Conservation (phyloP, 192 early-diverging fungal genomes). For the Coemansia sp. region DNA sequence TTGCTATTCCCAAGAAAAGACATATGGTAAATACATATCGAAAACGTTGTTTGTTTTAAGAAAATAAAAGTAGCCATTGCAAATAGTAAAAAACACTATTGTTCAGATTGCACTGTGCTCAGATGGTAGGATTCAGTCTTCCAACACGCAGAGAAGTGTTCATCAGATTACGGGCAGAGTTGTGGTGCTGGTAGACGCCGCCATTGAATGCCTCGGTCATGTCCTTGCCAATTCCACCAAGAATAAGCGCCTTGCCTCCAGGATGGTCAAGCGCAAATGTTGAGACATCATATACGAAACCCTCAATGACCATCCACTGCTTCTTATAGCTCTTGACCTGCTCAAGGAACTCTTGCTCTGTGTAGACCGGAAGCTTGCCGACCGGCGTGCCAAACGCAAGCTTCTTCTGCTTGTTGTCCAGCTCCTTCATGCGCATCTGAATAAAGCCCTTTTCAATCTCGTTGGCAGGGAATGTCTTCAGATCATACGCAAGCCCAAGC, state of each 20-base stretch:
- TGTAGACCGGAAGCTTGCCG: conserved; percentile 67
- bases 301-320: conserved; percentile 82
- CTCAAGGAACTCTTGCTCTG: conserved; percentile 63
- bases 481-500: conserved; percentile 64
- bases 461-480: conserved; percentile 72
- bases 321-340: conserved; percentile 67
- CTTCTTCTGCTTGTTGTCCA: conserved; percentile 58
- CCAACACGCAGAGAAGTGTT: conserved; percentile 54
- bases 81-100: background rate
- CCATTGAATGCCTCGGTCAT: conserved; percentile 86
- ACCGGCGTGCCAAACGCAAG: conserved; percentile 77
- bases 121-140: background rate
- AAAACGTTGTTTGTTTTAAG: no score
- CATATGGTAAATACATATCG: no score
- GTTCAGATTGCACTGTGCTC: background rate
- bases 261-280: conserved; percentile 87
- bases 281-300: conserved; percentile 77
- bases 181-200: conserved; percentile 86
- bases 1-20: no score
- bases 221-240: conserved; percentile 77
- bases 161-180: conserved; percentile 81
- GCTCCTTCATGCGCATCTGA: conserved; percentile 79
- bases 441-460: conserved; percentile 78
- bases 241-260: conserved; percentile 75
- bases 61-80: no score